Evolutionary conservation across 106 monocot species (phyloP).

Genomic region (Acorus gramineus): DNA sequence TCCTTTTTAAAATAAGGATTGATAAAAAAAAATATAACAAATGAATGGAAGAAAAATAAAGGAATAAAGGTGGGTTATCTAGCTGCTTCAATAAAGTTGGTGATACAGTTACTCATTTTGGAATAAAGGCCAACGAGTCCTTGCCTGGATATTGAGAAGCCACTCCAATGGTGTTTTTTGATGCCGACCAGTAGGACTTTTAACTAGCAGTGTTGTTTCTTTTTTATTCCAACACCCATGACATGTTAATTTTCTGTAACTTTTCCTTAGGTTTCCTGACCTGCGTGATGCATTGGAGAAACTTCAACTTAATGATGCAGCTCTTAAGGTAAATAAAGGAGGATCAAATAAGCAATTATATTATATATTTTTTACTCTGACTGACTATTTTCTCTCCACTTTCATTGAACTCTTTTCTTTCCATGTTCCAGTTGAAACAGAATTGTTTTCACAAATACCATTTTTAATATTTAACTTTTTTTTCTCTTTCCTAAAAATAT

Average conservation of each 20-base stretch:
- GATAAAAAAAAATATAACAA: no score
- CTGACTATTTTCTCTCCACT: no score
- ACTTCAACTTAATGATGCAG: slow-evolving; percentile 95
- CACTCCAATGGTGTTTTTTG: slow-evolving; percentile 95
- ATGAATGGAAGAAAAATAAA: no score
- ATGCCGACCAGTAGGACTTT: slow-evolving; percentile 70
- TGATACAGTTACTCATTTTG: slow-evolving; percentile 81
- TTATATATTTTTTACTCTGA: neutral
- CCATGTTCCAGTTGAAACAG: no score
- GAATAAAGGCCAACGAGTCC: slow-evolving; percentile 53
- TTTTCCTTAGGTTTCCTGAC: slow-evolving; percentile 60
- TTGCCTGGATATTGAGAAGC: slow-evolving; percentile 88
- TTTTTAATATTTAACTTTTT: no score
- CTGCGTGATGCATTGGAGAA: slow-evolving; percentile 95
- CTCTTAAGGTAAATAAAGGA: slow-evolving; percentile 45
- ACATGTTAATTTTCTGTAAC: no score
- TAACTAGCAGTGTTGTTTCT: no score
- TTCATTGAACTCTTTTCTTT: no score
- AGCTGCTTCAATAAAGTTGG: slow-evolving; percentile 93
- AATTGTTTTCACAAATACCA: no score
- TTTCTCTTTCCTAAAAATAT: no score
- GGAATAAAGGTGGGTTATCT: slow-evolving; percentile 86
- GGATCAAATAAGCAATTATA: neutral
- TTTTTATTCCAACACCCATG: no score
- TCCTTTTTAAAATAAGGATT: no score